Base-by-base conservation (phyloP, 2,329 filamentous ascomycete genomes). In the Lachnum nothofagi region DNA sequence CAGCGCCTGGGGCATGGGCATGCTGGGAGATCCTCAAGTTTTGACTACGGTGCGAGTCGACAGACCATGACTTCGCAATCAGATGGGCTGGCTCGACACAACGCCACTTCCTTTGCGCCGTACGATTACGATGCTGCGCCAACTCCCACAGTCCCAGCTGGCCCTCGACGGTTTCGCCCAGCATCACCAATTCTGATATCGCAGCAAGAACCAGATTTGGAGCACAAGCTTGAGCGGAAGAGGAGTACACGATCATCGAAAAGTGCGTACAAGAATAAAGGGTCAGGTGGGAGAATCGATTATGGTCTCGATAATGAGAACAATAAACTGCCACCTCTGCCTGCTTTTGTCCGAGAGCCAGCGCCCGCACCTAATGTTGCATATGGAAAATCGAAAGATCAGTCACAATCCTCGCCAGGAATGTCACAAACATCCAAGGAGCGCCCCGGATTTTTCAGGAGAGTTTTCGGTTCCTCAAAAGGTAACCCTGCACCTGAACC, bases 361-460 rank as follows among this genome's bases (percentile, higher is more conserved):
- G 74, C 75, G 14, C 73, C 78, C 41, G 75, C 76, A 55, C 75
- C 77, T 35, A 71, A 72, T 16, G 73, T 79, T 46, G 72, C 71
- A 38, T 72, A 72, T 52, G 70, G 75, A 34, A 79, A 79, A 50
- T 59, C 68, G 14, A 63, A 67, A 20, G 65, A 70, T 20, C 63
- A 67, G 35, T 67, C 65, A 52, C 67, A 38, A 27, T 19, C 47
- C 5, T 52, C 49, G 19, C 34, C 48, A 65, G 71, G 63, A 55
- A 67, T 68, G 54, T 71, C 63, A 54, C 71, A 67, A 57, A 72
- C 60, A 69, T 68, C 74, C 44, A 88, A 86, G 64, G 84, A 88
- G 62, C 82, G 83, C 49, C 87, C 80, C 7, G 91, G 93, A 17
- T 97, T 98, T 72, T 97, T 97, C 72, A 83, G 89, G 60, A 82